Percentiles rank a stretch among this genome's conserved stretches.
These are phyloP conservation scores for Debaryomyces nepalensis DNA, from an alignment of 1,139 yeast genomes.

Conservation along the genomic window DNA sequence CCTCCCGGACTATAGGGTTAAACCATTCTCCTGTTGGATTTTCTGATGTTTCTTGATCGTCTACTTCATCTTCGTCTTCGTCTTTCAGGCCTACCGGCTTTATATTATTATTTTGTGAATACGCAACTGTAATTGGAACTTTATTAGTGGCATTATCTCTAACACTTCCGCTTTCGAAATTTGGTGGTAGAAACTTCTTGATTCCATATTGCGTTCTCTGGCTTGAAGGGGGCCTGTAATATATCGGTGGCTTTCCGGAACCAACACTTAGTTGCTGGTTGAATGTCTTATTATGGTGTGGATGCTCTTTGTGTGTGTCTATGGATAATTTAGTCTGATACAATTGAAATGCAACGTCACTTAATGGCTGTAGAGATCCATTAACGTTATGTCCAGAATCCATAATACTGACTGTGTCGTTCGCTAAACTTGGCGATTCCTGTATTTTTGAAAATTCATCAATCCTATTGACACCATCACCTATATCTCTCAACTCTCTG, in stretches of 20 bases:
- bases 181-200: slow-evolving; percentile 37
- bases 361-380: slow-evolving; percentile 20
- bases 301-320: slow-evolving; percentile 17
- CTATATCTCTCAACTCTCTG: neutral
- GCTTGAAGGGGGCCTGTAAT: slow-evolving; percentile 41
- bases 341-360: slow-evolving; percentile 25
- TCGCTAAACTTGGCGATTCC: neutral
- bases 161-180: slow-evolving; percentile 10
- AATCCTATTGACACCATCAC: neutral
- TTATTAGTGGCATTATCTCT: slow-evolving; percentile 13
- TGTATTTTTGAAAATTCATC: slow-evolving; percentile 5
- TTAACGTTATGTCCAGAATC: neutral
- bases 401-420: neutral
- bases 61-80: slow-evolving; percentile 19
- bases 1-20: slow-evolving; percentile 43
- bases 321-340: slow-evolving; percentile 24
- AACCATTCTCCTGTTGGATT: slow-evolving; percentile 47
- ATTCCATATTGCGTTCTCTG: slow-evolving; percentile 36
- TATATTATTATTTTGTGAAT: neutral
- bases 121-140: slow-evolving; percentile 20
- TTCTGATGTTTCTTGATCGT: too few relatives aligned
- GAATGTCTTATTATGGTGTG: slow-evolving; percentile 9
- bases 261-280: slow-evolving; percentile 2
- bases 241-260: slow-evolving; percentile 29
- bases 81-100: neutral